Evolutionary conservation across 805 yeast genomes (phyloP), one percentile per base, ranked within the genome.

Genomic region (Candida insectalens): DNA sequence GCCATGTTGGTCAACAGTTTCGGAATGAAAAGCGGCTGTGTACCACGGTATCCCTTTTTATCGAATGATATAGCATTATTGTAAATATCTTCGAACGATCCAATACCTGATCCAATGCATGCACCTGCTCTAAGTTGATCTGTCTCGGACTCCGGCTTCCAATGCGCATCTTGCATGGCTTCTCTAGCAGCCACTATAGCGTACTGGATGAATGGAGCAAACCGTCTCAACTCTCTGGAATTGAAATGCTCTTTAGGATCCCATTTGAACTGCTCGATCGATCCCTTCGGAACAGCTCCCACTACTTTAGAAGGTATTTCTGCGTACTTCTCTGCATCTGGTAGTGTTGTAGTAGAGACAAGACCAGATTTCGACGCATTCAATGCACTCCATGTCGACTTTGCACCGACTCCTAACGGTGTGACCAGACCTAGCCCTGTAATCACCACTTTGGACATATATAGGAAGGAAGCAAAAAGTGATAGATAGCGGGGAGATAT

Each of bases 51-150:
- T 0, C 82, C 81, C 6, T 62, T 57, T 3, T 49, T 42, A 14
- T 54, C 47, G 39, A 73, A 72, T 2, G 65, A 62, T 10, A 73
- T 65, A 2, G 84, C 56, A 45, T 79, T 83, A 3, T 72, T 79
- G 46, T 74, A 75, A 0, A 73, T 56, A 38, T 84, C 94, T 13
- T 74, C 78, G 31, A 89, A 67, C 2, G 94, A 83, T 0, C 96
- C 97, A 32, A 92, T 83, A 0, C 96, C 95, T 1, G 95, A 78
- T 1, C 97, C 98, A 6, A 89, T 71, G n/a, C 85, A 77, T 2
- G 83, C 87, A 2, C 96, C 94, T 3, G 74, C 59, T 27, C 55
- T 45, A 3, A 51, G 36, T 34, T 49, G 51, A 49, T 48, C 68
- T 41, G 53, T 49, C 2, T 55, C 58, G 1, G 57, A 37, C 2